phyloP scores from a whole-genome alignment of 176 grass and related monocot species.

The Saccharum officinarum region DNA sequence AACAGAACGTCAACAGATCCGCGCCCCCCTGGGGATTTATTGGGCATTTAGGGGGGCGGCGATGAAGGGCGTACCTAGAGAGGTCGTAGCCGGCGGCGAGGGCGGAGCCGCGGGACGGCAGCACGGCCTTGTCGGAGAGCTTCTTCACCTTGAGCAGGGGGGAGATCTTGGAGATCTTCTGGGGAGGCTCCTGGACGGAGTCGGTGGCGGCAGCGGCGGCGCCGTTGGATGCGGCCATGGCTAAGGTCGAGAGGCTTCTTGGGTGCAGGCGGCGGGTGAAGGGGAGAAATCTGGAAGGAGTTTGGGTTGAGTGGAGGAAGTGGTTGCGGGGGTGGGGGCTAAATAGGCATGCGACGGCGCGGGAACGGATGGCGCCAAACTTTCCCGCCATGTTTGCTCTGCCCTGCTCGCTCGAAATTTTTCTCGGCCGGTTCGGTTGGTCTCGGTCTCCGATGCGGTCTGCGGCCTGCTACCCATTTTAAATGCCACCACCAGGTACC shows the following conservation, averaged over 20 bases:
- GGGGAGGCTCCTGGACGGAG: conserved; percentile 47
- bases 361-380: conserved; percentile 49
- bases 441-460: conserved; percentile 2
- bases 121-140: conserved; percentile 69
- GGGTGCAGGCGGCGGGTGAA: background rate
- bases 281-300: background rate
- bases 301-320: background rate
- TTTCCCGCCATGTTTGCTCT: conserved; percentile 57
- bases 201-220: conserved; percentile 7
- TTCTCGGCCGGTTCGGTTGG: background rate
- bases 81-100: conserved; percentile 93
- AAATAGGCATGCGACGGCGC: conserved; percentile 31
- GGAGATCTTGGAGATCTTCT: conserved; percentile 48
- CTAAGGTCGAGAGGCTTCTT: background rate
- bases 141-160: conserved; percentile 80
- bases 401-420: background rate
- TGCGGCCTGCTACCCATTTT: background rate
- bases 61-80: conserved; percentile 51
- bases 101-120: conserved; percentile 71
- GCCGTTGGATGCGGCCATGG: conserved; percentile 44
- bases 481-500: background rate
- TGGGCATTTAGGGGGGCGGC: background rate
- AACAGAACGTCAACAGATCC: background rate
- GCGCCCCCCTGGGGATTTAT: too few species aligned
- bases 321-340: background rate